phyloP scores from a whole-genome alignment of 73 alveolate genomes.

The Paramecium sonneborni region DNA sequence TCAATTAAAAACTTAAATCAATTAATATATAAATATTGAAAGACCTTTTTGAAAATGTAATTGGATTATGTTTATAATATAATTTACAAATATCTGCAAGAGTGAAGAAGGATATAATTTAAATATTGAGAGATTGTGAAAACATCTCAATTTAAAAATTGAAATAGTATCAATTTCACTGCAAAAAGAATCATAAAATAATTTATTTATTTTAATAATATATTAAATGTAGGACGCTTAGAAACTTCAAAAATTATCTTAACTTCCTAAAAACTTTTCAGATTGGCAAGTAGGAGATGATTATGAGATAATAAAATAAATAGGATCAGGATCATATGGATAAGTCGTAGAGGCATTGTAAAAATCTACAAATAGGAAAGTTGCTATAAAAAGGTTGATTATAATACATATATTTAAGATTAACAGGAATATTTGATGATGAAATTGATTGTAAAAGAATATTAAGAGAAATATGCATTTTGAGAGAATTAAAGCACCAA shows the following conservation, averaged over 20 bases:
- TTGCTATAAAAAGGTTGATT: slow-evolving; percentile 71
- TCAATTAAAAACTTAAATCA: not conserved
- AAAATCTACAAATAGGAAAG: slow-evolving; percentile 86
- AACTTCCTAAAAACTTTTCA: slow-evolving; percentile 58
- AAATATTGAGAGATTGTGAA: too few species aligned
- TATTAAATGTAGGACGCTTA: slow-evolving; percentile 26
- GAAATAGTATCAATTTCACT: not conserved
- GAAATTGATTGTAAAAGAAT: slow-evolving; percentile 92
- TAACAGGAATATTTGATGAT: slow-evolving; percentile 89
- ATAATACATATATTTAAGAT: slow-evolving; percentile 32
- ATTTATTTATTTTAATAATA: not conserved
- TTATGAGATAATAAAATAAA: slow-evolving; percentile 82
- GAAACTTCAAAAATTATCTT: slow-evolving; percentile 37
- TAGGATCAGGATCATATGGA: slow-evolving; percentile 96
- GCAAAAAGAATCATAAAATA: not conserved
- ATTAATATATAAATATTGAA: not conserved
- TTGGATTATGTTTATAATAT: not conserved
- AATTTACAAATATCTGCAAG: too few species aligned
- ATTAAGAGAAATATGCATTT: slow-evolving; percentile 84
- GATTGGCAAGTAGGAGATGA: slow-evolving; percentile 86
- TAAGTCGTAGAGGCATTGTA: slow-evolving; percentile 89
- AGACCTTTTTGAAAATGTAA: too few species aligned
- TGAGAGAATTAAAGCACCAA: slow-evolving; percentile 79
- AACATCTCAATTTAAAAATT: not conserved
- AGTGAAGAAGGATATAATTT: too few species aligned